Evolutionary conservation across 78 protist species (phyloP), one percentile per base, ranked within the genome.

Genomic region (Dictyostelium discoideum): DNA sequence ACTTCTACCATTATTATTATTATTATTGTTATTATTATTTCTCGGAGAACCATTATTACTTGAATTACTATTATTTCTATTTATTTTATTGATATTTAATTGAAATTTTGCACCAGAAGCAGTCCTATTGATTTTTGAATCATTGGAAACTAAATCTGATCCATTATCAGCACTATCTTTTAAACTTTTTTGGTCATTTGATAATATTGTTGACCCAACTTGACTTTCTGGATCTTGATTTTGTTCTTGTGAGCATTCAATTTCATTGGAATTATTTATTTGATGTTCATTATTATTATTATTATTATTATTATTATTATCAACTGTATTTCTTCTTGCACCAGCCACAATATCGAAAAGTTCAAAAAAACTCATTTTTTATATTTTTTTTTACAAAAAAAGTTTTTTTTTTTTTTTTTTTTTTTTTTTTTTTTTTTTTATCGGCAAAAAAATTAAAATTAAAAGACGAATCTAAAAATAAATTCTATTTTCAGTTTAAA

Each of bases 321-420:
- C 78, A 39, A 22, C 57, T 39, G 46, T 54, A 39, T 63, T 67
- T 42, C 65, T 85, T 73, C 84, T 86, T 44, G 92, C 84, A 73
- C 92, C 92, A 69, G 69, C 84, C 0, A 86, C 92, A 74, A 86
- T 86, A 50, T 86, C 92, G 32, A 73, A 86, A 3, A 86, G 57
- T 73, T 86, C 92, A 74, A 86, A 86, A 86, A 72, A 86, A 69
- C 84, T 74, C 92, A 86, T 69, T 29, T 65, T 65, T 69, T 67
- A 24, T 10, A 60, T 60, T 20, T 60, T 60, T 60, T 60, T 20
- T 60, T 60, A 9, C 5, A 20, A 24, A 60, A 60, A 54, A 60
- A 60, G 22, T 26, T 67, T 24, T 69, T 69, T n/a, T 65, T n/a
- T 69, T 69, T 69, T 69, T 24, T 69, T 22, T 11, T n/a, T 69